These are phyloP conservation scores for Monilinia vaccinii-corymbosi DNA, from an alignment of 2,329 filamentous ascomycete genomes.

Conservation along the genomic window DNA sequence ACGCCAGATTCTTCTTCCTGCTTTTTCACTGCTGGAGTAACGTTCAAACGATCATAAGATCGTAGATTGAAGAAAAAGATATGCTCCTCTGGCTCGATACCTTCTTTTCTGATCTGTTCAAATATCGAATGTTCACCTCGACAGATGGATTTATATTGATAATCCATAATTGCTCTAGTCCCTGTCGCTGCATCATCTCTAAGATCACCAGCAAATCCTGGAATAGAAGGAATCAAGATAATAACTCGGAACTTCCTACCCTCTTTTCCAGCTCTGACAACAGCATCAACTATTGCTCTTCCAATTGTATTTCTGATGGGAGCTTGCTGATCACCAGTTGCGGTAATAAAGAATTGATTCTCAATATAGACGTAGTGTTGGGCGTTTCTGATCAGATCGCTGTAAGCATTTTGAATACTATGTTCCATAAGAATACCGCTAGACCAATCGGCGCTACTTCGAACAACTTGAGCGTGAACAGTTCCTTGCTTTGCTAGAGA, in stretches of 20 bases:
- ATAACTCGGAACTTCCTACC: slow-evolving; percentile 85
- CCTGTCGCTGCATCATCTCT: slow-evolving; percentile 74
- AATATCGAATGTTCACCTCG: slow-evolving; percentile 89
- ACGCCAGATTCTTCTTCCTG: slow-evolving; percentile 76
- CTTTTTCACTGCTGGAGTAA: slow-evolving; percentile 61
- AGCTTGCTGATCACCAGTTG: slow-evolving; percentile 77
- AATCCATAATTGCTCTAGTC: slow-evolving; percentile 91
- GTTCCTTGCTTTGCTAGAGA: slow-evolving; percentile 55
- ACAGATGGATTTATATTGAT: slow-evolving; percentile 93
- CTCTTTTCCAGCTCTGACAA: slow-evolving; percentile 72
- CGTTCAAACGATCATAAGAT: slow-evolving; percentile 86
- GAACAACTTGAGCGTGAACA: slow-evolving; percentile 74
- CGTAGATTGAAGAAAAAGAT: slow-evolving; percentile 93
- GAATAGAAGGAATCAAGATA: slow-evolving; percentile 80
- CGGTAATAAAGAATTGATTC: slow-evolving; percentile 96
- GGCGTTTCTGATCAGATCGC: slow-evolving; percentile 75
- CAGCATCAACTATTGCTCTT: slow-evolving; percentile 80
- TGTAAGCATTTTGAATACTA: slow-evolving; percentile 81
- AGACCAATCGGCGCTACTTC: slow-evolving; percentile 88
- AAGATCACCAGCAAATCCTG: slow-evolving; percentile 89
- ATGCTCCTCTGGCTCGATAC: slow-evolving; percentile 68
- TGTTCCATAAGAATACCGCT: slow-evolving; percentile 79
- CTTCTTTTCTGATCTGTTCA: slow-evolving; percentile 62
- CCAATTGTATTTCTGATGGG: slow-evolving; percentile 87
- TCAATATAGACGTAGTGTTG: slow-evolving; percentile 96